Conservation (phyloP, 129 eudicot genomes). For the Logfia minima region DNA sequence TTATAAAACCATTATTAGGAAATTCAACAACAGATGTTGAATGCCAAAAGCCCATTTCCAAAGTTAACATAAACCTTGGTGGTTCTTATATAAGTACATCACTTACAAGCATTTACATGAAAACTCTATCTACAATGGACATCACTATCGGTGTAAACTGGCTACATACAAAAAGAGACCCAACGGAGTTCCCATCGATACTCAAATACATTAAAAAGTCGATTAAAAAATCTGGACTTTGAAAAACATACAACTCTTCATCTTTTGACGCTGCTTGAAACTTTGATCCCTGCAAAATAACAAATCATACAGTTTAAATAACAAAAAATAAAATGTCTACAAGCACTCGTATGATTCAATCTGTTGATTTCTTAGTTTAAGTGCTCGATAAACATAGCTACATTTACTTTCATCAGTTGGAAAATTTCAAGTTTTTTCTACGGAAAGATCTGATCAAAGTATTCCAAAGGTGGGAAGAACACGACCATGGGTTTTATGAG, state of each 20-base stretch:
- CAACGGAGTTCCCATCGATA: slow-evolving; percentile 7
- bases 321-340: background rate
- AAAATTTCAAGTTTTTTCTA: background rate
- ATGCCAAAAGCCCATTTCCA: background rate
- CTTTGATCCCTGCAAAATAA: slow-evolving; percentile 28
- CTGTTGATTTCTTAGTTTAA: background rate
- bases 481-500: background rate
- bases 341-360: background rate
- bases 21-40: slow-evolving; percentile 18
- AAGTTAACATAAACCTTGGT: background rate
- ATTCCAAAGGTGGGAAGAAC: background rate
- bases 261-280: slow-evolving; percentile 27
- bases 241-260: slow-evolving; percentile 21
- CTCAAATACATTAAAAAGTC: background rate
- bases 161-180: slow-evolving; percentile 32
- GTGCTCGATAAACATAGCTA: background rate
- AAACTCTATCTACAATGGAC: background rate
- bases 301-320: background rate
- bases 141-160: slow-evolving; percentile 5
- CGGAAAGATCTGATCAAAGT: background rate
- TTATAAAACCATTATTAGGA: background rate
- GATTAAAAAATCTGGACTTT: slow-evolving; percentile 10
- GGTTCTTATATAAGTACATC: background rate
- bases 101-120: slow-evolving; percentile 30
- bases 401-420: too few relatives aligned